phyloP scores from a whole-genome alignment of 345 rosid species.

The Salix udensis region DNA sequence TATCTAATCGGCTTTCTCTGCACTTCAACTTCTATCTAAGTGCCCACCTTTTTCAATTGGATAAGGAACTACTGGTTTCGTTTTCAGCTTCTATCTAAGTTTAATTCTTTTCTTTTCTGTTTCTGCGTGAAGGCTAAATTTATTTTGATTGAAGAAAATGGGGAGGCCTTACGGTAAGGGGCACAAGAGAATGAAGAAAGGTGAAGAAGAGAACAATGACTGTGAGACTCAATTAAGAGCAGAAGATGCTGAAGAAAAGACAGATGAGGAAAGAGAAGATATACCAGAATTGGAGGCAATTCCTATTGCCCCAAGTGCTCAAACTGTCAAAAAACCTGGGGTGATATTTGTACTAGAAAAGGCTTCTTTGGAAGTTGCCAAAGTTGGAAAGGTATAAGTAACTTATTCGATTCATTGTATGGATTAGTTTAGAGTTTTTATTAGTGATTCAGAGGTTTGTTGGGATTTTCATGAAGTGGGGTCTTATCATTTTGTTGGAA shows the following conservation, averaged over 20 bases:
- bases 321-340: constrained; percentile 33
- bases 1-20: not conserved
- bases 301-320: constrained; percentile 39
- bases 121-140: constrained; percentile 1
- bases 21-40: not conserved
- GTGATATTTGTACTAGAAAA: constrained; percentile 75
- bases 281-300: constrained; percentile 50
- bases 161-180: constrained; percentile 68
- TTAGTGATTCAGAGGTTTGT: not conserved
- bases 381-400: constrained; percentile 71
- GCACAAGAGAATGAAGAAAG: constrained; percentile 57
- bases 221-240: no score
- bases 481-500: not conserved
- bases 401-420: not conserved
- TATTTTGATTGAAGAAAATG: constrained; percentile 31
- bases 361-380: constrained; percentile 83
- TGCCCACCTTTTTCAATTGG: no score
- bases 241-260: not conserved
- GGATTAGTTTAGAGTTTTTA: not conserved
- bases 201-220: constrained; percentile 18
- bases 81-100: no score
- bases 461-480: not conserved
- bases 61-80: no score
- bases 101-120: not conserved
- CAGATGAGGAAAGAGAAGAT: constrained; percentile 20